Base-by-base conservation (phyloP, 2,329 filamentous ascomycete genomes). In the Colletotrichum nymphaeae region DNA sequence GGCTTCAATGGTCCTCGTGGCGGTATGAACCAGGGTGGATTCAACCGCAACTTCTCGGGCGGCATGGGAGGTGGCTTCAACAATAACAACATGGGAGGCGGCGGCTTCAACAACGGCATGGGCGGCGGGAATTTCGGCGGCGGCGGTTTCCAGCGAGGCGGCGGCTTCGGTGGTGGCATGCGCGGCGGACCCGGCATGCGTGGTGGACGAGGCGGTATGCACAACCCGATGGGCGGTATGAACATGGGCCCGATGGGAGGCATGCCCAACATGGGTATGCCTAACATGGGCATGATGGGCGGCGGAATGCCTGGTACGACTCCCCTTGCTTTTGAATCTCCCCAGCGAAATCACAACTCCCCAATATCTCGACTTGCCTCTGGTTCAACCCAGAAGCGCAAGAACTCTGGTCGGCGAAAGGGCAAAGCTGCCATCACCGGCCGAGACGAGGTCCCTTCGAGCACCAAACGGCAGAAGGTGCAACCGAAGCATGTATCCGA, bases 281-380 rank as follows among this genome's bases (percentile, higher is more conserved):
- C 72, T 24, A 75, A 73, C 72, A 90, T 90, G 85, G 87, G 86
- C 30, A 82, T 82, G 77, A 89, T 88, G 86, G 83, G 84, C 26
- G 86, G 84, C 37, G 87, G 86, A 42, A 92, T 91, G 89, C 89
- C 87, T 76, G 88, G 89, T 82, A 89, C 52, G 68, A 63, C 28
- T 60, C 59, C 71, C 53, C 75, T 42, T 58, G 55, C 69, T 68
- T 69, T 53, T 72, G n/a, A 49, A 56, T 53, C n/a, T 26, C 26
- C 16, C 57, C 67, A 57, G 35, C 55, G 42, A 37, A 57, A 11
- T 26, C 24, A 57, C 30, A 24, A 35, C 2, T 55, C 49, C 52
- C 35, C 55, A 37, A 55, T 56, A 49, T 16, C 60, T 73, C 19
- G 8, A 49, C 30, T 16, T 52, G 57, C 8, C 14, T 30, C 22